Conservation (phyloP, 192 early-diverging fungal genomes). For the Coemansia asiatica region DNA sequence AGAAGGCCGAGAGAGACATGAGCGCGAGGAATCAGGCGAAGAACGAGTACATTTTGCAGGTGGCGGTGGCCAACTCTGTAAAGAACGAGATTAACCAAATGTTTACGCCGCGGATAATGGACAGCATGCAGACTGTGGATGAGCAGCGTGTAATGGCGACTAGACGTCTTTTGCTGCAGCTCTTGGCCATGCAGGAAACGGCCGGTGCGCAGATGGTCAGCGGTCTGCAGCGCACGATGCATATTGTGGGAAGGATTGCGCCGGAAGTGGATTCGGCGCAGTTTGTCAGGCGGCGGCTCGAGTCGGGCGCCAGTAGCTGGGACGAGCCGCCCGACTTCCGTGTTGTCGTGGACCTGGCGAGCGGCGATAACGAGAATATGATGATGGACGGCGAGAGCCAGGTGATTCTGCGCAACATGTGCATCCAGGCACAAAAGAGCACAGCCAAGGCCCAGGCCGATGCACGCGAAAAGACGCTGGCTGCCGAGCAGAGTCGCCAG, state of each 20-base stretch:
- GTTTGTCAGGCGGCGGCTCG: constrained; percentile 33
- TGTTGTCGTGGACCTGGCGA: constrained; percentile 39
- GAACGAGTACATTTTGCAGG: constrained; percentile 4
- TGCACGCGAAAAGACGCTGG: constrained; percentile 11
- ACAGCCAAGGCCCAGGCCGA: constrained; percentile 23
- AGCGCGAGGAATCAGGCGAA: constrained; percentile 33
- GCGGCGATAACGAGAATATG: constrained; percentile 28
- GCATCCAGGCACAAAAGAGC: constrained; percentile 28
- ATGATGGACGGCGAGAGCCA: constrained; percentile 23
- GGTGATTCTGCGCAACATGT: constrained; percentile 41
- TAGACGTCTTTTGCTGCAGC: constrained; percentile 28
- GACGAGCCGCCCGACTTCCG: constrained; percentile 53
- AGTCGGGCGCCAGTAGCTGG: constrained; percentile 34
- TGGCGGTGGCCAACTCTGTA: constrained; percentile 2
- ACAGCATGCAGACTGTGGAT: constrained; percentile 3
- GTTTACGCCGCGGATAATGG: constrained; percentile 4
- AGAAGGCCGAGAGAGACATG: constrained; percentile 25
- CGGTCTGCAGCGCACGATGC: constrained; percentile 15
- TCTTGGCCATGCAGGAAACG: constrained; percentile 42
- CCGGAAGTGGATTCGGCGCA: constrained; percentile 27
- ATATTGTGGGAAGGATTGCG: constrained; percentile 26
- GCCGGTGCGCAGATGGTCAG: constrained; percentile 2
- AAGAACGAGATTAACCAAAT: background rate
- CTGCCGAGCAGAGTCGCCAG: constrained; percentile 31
- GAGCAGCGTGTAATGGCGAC: background rate